Base-by-base conservation (phyloP, 495 filamentous ascomycete genomes). In the Jackrogersella multiformis region DNA sequence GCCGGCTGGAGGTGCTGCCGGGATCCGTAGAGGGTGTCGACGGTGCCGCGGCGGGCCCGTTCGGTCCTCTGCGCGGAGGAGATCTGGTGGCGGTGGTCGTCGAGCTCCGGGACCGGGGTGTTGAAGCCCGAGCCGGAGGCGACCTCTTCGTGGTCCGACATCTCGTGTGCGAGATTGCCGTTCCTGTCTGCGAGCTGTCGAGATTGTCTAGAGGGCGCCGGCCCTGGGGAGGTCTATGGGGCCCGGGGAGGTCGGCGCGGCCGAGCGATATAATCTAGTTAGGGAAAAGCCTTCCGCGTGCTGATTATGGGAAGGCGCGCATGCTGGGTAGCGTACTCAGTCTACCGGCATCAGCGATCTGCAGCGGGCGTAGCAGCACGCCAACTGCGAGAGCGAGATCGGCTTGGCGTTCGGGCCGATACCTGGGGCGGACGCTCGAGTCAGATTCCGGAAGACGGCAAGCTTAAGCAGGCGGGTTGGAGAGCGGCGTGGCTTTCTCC, bases 11-110 rank as follows among this genome's bases (percentile, higher is more conserved):
- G 71, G 58, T 75, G 62, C 52, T 77, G 82, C 59, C 72, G 80
- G 42, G 74, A 72, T 32, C 83, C 81, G 59, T 82, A 80, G 28
- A 86, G 71, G 5, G 82, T 84, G 51, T 85, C 84, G 55, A 84
- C 79, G 16, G 85, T 85, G 30, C 85, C 78, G 84, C 89, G 73
- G 76, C 86, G 78, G 30, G 80, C 68, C 9, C 79, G 78, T 5
- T 84, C 82, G 7, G 73, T 51, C 51, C 86, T 84, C 24, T 90
- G 88, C 15, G 89, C 77, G 30, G 91, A 87, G 23, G 88, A 77
- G 32, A 89, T 76, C 71, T 97, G 93, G 73, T 90, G 84, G 44
- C 93, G 92, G 79, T 98, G 93, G 73, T 98, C 95, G 75, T 99
- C 95, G 9, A 98, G 82, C 71, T 97, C 92, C 51, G 91, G 89